phyloP scores from a whole-genome alignment of 1,139 yeast genomes.

The Hyphopichia wangnamkhiaoensis region DNA sequence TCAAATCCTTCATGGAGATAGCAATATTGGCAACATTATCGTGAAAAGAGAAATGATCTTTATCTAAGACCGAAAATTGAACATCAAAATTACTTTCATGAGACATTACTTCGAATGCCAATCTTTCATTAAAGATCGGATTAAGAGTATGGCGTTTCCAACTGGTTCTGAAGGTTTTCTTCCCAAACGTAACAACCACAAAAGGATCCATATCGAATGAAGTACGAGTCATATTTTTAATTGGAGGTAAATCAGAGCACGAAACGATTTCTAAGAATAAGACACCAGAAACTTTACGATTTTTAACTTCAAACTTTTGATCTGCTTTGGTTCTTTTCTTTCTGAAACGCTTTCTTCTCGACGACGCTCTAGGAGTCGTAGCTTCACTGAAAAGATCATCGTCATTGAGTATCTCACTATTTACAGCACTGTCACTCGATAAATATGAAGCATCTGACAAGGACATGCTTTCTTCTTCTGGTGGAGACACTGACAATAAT shows the following conservation, averaged over 20 bases:
- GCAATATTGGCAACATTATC: slow-evolving; percentile 75
- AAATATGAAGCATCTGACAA: slow-evolving; percentile 25
- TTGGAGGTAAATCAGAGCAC: slow-evolving; percentile 71
- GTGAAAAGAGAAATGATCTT: slow-evolving; percentile 78
- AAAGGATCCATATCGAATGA: slow-evolving; percentile 97
- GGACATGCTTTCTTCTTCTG: slow-evolving; percentile 15
- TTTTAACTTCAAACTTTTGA: slow-evolving; percentile 32
- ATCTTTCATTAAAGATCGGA: slow-evolving; percentile 79
- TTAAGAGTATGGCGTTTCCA: slow-evolving; percentile 81
- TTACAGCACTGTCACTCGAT: slow-evolving; percentile 15
- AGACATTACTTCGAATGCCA: slow-evolving; percentile 74
- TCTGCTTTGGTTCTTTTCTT: slow-evolving; percentile 9
- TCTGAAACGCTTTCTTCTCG: slow-evolving; percentile 8
- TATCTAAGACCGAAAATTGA: slow-evolving; percentile 75
- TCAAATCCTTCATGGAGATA: slow-evolving; percentile 52
- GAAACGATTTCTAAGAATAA: slow-evolving; percentile 73
- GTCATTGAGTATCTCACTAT: slow-evolving; percentile 6
- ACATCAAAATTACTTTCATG: slow-evolving; percentile 67
- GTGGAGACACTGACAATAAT: slow-evolving; percentile 1
- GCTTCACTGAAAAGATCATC: slow-evolving; percentile 1
- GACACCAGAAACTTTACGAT: slow-evolving; percentile 64
- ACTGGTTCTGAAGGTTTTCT: slow-evolving; percentile 82
- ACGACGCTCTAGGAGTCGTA: slow-evolving; percentile 2
- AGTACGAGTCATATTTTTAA: slow-evolving; percentile 59
- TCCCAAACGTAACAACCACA: slow-evolving; percentile 88